Percentiles rank a stretch among this genome's conserved stretches.
These are phyloP conservation scores for Cutaneotrichosporon mucoides DNA, from an alignment of 1,284 basidiomycete genomes.

Conservation along the genomic window DNA sequence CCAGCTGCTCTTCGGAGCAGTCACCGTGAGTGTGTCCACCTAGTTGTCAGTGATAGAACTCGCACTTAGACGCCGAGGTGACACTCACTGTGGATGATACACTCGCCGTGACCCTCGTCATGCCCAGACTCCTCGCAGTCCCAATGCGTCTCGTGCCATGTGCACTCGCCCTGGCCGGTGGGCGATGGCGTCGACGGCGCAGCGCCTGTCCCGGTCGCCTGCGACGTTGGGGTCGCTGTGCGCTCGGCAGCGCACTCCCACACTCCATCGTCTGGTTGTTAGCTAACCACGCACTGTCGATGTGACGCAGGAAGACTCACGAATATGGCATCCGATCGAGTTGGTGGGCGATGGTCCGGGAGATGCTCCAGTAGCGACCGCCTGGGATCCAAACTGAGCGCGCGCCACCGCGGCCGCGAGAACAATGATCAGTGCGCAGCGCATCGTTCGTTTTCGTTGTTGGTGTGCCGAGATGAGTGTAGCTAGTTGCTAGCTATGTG, in stretches of 20 bases:
- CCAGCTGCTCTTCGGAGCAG: slow-evolving; percentile 43
- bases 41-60: slow-evolving; percentile 22
- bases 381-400: slow-evolving; percentile 4
- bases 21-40: slow-evolving; percentile 44
- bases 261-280: slow-evolving; percentile 17
- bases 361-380: background rate
- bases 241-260: slow-evolving; percentile 29
- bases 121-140: slow-evolving; percentile 24
- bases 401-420: slow-evolving; percentile 6
- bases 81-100: too few relatives aligned
- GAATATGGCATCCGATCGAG: slow-evolving; percentile 24
- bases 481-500: too few relatives aligned
- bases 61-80: slow-evolving; percentile 16
- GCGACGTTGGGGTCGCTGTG: slow-evolving; percentile 14
- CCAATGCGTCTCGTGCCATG: slow-evolving; percentile 36
- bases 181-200: slow-evolving; percentile 22
- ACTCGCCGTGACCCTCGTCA: background rate
- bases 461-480: background rate
- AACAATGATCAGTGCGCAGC: background rate
- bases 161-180: slow-evolving; percentile 27
- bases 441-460: background rate
- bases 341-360: slow-evolving; percentile 23
- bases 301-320: background rate
- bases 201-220: background rate
- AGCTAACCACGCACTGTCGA: too few relatives aligned